Evolutionary conservation across 805 yeast genomes (phyloP), one percentile per base, ranked within the genome.

Genomic region (Metschnikowia lochheadii): DNA sequence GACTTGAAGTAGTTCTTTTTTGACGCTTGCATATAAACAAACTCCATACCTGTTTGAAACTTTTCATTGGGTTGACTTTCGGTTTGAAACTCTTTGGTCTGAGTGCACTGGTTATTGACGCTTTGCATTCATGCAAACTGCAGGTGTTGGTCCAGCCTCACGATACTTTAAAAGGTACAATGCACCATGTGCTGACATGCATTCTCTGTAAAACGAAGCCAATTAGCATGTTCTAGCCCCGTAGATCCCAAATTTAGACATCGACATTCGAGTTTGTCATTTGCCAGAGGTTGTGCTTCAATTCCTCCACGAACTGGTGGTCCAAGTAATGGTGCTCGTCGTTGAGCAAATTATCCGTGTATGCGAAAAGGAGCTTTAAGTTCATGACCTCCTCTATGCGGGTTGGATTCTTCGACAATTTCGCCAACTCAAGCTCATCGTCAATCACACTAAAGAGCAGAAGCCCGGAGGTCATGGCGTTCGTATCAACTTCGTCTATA

Each of bases 381-480:
- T 82, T 84, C 84, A 87, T 81, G 48, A 85, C 64, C 49, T 84
- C 87, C 44, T 83, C 84, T 3, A 72, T 55, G 1, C 65, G 61
- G 11, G 53, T 47, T 0, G 85, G 84, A 1, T 58, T 55, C 3
- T 51, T 50, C 1, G 81, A 80, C 58, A 78, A 64, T 2, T 61
- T 61, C 26, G 65, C 65, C 26, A 84, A 63, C 54, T 84, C 85
- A 20, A 81, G 60, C 59, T 82, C 80, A 54, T 76, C 72, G 61
- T 85, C 89, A 29, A 81, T 62, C 13, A 74, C 71, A 43, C 66
- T 65, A 54, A 67, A 70, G 3, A 81, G 70, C 3, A 78, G 75
- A 23, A 80, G 67, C 18, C 70, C 73, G 10, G 65, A 58, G 33
- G 63, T 49, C 46, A 61, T 56, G 17, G 59, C 58, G 26, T 56